Percentiles rank a stretch among this genome's conserved stretches.
phyloP scores from a whole-genome alignment of 1,284 basidiomycete species.

The Mrakiaceae sp. region DNA sequence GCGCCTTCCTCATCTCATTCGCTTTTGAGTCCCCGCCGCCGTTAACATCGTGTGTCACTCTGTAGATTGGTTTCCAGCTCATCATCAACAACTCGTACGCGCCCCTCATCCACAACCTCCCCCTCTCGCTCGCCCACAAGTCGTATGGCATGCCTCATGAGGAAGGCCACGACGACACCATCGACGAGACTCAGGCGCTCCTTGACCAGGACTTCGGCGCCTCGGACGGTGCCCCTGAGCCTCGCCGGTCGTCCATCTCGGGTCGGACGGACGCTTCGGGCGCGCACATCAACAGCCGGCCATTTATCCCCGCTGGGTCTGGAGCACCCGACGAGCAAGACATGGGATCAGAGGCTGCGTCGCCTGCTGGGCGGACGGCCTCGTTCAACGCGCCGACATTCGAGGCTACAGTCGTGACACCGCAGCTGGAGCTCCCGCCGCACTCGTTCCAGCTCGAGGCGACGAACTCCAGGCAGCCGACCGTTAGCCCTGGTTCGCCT shows the following conservation, averaged over 20 bases:
- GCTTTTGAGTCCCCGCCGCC: conserved; percentile 18
- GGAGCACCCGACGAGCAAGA: background rate
- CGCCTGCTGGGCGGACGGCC: background rate
- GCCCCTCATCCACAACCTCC: conserved; percentile 50
- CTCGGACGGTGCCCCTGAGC: conserved; percentile 7
- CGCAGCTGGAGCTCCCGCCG: too few species aligned
- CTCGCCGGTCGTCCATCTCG: background rate
- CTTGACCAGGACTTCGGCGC: background rate
- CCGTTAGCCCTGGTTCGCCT: too few species aligned
- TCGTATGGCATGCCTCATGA: conserved; percentile 40
- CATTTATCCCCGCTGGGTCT: background rate
- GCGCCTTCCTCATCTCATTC: conserved; percentile 26
- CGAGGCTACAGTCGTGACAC: too few species aligned
- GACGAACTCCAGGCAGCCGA: too few species aligned
- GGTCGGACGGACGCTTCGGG: conserved; percentile 7
- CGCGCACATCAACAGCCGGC: background rate
- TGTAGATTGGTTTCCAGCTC: conserved; percentile 52
- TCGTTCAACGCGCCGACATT: too few species aligned
- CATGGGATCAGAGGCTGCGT: conserved; percentile 5
- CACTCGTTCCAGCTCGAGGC: too few species aligned
- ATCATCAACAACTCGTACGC: conserved; percentile 51
- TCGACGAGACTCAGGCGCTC: conserved; percentile 20
- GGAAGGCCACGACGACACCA: conserved; percentile 22
- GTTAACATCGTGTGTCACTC: background rate
- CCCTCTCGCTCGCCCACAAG: conserved; percentile 63